These are phyloP conservation scores for Paxillus ammoniavirescens DNA, from an alignment of 768 basidiomycete species.

Conservation along the genomic window DNA sequence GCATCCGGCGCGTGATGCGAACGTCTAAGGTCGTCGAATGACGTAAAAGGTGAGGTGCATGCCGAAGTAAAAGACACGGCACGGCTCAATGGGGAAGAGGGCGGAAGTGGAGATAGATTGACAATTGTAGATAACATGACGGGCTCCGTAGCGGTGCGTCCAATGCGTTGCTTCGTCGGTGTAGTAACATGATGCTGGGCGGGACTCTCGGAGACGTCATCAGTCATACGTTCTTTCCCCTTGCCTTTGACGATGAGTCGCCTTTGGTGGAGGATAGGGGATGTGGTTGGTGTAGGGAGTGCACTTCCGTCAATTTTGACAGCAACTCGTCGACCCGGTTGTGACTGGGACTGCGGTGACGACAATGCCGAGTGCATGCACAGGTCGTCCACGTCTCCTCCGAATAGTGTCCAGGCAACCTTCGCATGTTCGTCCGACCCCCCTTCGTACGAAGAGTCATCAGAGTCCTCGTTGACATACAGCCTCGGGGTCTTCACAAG, in stretches of 20 bases:
- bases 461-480: conserved; percentile 37
- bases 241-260: background rate
- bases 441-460: conserved; percentile 40
- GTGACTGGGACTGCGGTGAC: conserved; percentile 6
- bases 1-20: background rate
- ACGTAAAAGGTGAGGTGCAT: conserved; percentile 16
- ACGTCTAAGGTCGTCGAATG: conserved; percentile 2
- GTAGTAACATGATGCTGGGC: background rate
- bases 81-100: background rate
- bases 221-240: conserved; percentile 5
- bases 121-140: background rate
- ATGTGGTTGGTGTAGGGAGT: conserved; percentile 27
- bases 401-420: conserved; percentile 59
- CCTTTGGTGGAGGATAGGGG: conserved; percentile 9
- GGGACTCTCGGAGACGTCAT: background rate
- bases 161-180: background rate
- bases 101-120: background rate
- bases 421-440: conserved; percentile 49
- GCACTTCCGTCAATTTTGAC: background rate
- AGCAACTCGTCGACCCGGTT: background rate
- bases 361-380: conserved; percentile 18
- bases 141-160: conserved; percentile 1
- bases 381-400: conserved; percentile 27
- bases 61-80: background rate
- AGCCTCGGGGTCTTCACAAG: background rate